Evolutionary conservation across 371 early-diverging fungal genomes (phyloP).

Genomic region (Mucor sp.): DNA sequence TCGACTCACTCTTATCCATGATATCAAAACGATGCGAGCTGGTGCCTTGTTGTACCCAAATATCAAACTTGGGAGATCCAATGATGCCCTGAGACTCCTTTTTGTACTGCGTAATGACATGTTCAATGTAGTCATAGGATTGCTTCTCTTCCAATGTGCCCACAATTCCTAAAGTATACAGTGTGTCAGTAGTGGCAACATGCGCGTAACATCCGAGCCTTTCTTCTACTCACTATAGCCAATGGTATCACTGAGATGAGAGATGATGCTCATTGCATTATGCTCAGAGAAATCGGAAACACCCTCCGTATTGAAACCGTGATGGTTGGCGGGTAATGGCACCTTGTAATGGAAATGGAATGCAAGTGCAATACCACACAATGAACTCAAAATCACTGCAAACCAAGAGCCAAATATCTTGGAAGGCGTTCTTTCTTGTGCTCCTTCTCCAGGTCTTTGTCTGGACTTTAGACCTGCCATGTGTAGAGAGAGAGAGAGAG

Average conservation of each 20-base stretch:
- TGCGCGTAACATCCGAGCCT: not conserved
- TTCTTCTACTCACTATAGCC: slow-evolving; percentile 51
- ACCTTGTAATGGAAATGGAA: slow-evolving; percentile 43
- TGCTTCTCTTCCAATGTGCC: slow-evolving; percentile 50
- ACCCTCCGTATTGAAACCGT: slow-evolving; percentile 35
- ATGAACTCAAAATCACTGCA: slow-evolving; percentile 4
- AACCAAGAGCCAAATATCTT: slow-evolving; percentile 17
- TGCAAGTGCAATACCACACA: slow-evolving; percentile 32
- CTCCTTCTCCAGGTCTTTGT: slow-evolving; percentile 6
- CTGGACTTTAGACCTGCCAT: slow-evolving; percentile 10
- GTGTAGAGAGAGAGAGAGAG: too few relatives aligned
- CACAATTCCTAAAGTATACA: slow-evolving; percentile 38
- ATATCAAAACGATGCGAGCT: slow-evolving; percentile 77
- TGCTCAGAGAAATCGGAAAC: slow-evolving; percentile 56
- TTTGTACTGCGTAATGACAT: slow-evolving; percentile 34
- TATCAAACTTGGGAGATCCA: slow-evolving; percentile 60
- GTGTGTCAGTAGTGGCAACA: not conserved
- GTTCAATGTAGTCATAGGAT: slow-evolving; percentile 40
- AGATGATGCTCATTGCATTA: slow-evolving; percentile 52
- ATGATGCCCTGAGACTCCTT: slow-evolving; percentile 31
- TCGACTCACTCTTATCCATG: slow-evolving; percentile 66
- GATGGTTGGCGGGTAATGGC: slow-evolving; percentile 42
- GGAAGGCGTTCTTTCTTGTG: slow-evolving; percentile 13
- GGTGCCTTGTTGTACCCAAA: slow-evolving; percentile 60
- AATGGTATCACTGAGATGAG: slow-evolving; percentile 53